Evolutionary conservation across 306 rosid species (phyloP), one percentile per base, ranked within the genome.

Genomic region (Cucurbita pepo): DNA sequence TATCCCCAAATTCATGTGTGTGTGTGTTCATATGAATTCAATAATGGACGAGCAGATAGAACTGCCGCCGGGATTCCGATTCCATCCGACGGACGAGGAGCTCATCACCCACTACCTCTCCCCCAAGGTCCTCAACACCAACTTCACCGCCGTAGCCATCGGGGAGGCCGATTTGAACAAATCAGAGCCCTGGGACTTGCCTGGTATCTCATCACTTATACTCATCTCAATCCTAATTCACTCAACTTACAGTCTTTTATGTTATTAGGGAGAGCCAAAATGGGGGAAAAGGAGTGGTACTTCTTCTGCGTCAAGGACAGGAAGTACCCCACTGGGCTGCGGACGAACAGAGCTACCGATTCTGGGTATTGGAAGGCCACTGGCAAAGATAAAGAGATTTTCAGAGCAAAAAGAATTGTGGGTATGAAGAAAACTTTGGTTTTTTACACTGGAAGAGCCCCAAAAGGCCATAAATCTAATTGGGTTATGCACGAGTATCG

Each of bases 351-450:
- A 15, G 77, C 77, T 0, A 74, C 77, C 1, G 47, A 74, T 16
- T 43, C 77, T 3, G 77, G 77, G 0, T 74, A 74, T 18, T 74
- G 77, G 77, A 74, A 74, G 30, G 70, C 77, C 5, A 74, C 77
- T 3, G 77, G 77, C 0, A 74, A 74, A 47, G 77, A 74, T 47
- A 74, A 74, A 2, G 70, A 59, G 70, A 74, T 74, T 16, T 45
- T 57, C 1, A 44, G 45, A 47, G 77, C 18, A 0, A 74, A 74
- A 9, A 22, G 16, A 18, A 8, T 74, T 10, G 56, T 74, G 63
- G 77, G 77, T 13, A 74, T 58, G 77, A 74, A 74, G 70, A 74
- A 74, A 58, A 74, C 69, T 45, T 60, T 74, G 77, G 77, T 74
- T 3, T 74, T 74, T 47, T 74, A 74, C 45, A 58, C 1, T 4